Percentiles rank a stretch among this genome's conserved stretches.
These are phyloP conservation scores for Tulasnella sp. DNA, from an alignment of 768 basidiomycete genomes.

Conservation along the genomic window DNA sequence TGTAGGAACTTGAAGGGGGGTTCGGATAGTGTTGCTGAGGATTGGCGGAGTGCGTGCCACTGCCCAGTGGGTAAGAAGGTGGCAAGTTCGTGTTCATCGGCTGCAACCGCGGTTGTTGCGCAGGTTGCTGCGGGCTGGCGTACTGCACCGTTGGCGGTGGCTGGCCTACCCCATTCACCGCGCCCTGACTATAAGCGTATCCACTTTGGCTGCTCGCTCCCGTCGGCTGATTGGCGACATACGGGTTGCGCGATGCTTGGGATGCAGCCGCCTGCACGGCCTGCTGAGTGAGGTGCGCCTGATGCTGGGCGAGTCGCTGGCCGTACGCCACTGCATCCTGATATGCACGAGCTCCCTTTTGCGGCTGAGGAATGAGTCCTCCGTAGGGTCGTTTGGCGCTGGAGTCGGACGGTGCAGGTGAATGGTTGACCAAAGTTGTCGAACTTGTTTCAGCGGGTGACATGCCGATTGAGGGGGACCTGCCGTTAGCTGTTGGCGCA, in stretches of 20 bases:
- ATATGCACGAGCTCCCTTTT: constrained; percentile 78
- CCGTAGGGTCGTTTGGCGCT: constrained; percentile 77
- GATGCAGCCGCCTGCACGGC: constrained; percentile 64
- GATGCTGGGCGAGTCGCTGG: constrained; percentile 90
- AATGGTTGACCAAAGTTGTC: constrained; percentile 43
- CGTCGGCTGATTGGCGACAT: constrained; percentile 46
- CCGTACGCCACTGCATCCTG: constrained; percentile 93
- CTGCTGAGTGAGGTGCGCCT: constrained; percentile 72
- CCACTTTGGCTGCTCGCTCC: constrained; percentile 24
- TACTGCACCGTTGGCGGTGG: constrained; percentile 21
- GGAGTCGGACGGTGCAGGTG: constrained; percentile 38
- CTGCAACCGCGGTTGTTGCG: constrained; percentile 29
- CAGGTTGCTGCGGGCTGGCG: constrained; percentile 6
- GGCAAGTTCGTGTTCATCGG: constrained; percentile 16
- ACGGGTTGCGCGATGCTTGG: constrained; percentile 72
- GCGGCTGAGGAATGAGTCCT: constrained; percentile 84
- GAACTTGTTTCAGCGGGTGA: neutral
- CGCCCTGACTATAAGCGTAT: constrained; percentile 31
- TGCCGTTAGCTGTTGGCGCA: neutral
- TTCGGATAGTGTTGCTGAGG: constrained; percentile 43
- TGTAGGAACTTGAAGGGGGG: constrained; percentile 61
- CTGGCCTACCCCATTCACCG: constrained; percentile 33
- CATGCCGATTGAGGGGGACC: neutral
- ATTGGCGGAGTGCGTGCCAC: constrained; percentile 4
- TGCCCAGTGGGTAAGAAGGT: neutral